Evolutionary conservation across 1,139 yeast species (phyloP).

Genomic region (Eremothecium sinecaudum): DNA sequence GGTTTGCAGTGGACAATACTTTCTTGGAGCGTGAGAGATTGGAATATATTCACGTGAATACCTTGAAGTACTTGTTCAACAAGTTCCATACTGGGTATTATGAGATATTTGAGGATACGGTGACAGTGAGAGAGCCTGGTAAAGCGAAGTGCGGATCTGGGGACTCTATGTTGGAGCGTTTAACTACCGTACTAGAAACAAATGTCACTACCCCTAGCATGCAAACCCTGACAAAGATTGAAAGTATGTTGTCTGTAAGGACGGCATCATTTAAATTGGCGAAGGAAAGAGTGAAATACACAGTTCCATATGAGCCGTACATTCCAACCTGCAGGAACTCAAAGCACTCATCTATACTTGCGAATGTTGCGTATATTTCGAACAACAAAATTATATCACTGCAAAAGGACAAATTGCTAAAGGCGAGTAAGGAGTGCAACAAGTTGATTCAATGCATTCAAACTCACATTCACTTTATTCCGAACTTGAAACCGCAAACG

Average conservation of each 20-base stretch:
- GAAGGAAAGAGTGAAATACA: conserved; percentile 35
- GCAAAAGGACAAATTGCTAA: conserved; percentile 19
- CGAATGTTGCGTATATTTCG: conserved; percentile 18
- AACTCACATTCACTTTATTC: conserved; percentile 50
- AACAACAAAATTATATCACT: conserved; percentile 28
- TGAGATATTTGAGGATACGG: neutral
- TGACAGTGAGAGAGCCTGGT: conserved; percentile 7
- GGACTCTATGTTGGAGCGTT: conserved; percentile 9
- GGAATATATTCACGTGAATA: conserved; percentile 21
- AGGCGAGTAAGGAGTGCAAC: conserved; percentile 24
- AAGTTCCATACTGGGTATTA: conserved; percentile 4
- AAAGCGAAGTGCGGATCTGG: conserved; percentile 5
- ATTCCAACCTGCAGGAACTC: conserved; percentile 44
- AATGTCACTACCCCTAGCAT: conserved; percentile 8
- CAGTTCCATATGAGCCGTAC: conserved; percentile 38
- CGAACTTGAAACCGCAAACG: conserved; percentile 48
- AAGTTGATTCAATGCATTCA: conserved; percentile 37
- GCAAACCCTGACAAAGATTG: conserved; percentile 13
- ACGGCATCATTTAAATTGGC: conserved; percentile 31
- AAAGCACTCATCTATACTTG: conserved; percentile 35
- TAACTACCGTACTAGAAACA: conserved; percentile 10
- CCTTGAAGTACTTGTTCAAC: conserved; percentile 17
- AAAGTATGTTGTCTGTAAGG: conserved; percentile 15
- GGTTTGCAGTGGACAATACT: conserved; percentile 6
- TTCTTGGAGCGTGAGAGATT: conserved; percentile 7